These are phyloP conservation scores for Chrysanthemum lavandulifolium DNA, from an alignment of 129 eudicot genomes.

Conservation along the genomic window DNA sequence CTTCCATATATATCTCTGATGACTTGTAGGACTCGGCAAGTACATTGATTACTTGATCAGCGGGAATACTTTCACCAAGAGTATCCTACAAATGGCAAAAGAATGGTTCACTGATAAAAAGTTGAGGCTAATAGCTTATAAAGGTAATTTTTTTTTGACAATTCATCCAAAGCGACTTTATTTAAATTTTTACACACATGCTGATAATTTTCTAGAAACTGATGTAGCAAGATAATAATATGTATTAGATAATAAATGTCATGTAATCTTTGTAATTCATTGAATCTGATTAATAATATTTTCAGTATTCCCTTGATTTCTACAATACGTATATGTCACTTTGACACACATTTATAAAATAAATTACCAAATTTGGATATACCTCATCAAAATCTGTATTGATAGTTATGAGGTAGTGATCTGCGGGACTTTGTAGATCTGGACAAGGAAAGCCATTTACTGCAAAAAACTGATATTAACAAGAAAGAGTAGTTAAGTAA, in stretches of 20 bases:
- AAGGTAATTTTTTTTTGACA: no score
- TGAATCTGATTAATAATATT: no score
- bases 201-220: not conserved
- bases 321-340: no score
- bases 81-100: constrained; percentile 41
- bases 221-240: not conserved
- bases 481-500: not conserved
- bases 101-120: not conserved
- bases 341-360: not conserved
- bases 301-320: no score
- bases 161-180: not conserved
- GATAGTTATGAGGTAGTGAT: constrained; percentile 61
- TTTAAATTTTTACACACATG: not conserved
- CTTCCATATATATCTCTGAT: constrained; percentile 38
- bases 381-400: constrained; percentile 75
- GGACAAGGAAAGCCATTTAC: constrained; percentile 60
- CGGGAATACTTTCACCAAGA: constrained; percentile 26
- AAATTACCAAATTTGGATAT: not conserved
- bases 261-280: no score
- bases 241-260: no score
- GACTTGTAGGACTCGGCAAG: constrained; percentile 51
- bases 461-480: constrained; percentile 49
- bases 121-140: no score
- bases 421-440: constrained; percentile 52
- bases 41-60: constrained; percentile 42